These are phyloP conservation scores for Podila horticola DNA, from an alignment of 192 early-diverging fungal species.

Conservation along the genomic window DNA sequence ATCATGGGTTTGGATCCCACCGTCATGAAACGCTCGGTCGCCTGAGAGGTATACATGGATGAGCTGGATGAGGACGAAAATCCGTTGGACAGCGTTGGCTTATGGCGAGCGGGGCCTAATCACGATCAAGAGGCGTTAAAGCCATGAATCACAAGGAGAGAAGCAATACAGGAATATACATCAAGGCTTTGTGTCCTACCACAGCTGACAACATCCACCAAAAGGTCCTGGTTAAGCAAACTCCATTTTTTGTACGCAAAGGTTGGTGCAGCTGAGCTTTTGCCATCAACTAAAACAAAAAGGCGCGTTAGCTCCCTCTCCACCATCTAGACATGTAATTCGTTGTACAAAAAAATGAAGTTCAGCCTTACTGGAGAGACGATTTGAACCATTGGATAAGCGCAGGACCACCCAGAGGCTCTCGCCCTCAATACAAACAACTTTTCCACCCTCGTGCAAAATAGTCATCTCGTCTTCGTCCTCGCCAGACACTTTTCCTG, in stretches of 20 bases:
- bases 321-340: not conserved
- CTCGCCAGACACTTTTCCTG: constrained; percentile 38
- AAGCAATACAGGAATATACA: not conserved
- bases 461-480: constrained; percentile 67
- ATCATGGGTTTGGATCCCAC: constrained; percentile 70
- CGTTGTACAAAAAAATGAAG: not conserved
- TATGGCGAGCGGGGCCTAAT: constrained; percentile 45
- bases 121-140: not conserved
- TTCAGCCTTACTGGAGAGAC: not conserved
- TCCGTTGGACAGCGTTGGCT: constrained; percentile 39
- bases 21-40: constrained; percentile 63
- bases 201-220: constrained; percentile 58
- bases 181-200: constrained; percentile 18
- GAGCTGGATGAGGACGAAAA: constrained; percentile 50
- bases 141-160: not conserved
- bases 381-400: constrained; percentile 56
- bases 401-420: constrained; percentile 65
- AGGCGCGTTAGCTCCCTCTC: too few species aligned
- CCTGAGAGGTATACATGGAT: constrained; percentile 48
- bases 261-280: constrained; percentile 30
- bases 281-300: not conserved
- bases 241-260: constrained; percentile 68
- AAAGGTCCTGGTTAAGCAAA: constrained; percentile 53
- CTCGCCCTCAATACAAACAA: constrained; percentile 66
- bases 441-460: constrained; percentile 57